Evolutionary conservation across 208 protist genomes (phyloP), one percentile per base, ranked within the genome.

Genomic region (Acanthamoeba lugdunensis): DNA sequence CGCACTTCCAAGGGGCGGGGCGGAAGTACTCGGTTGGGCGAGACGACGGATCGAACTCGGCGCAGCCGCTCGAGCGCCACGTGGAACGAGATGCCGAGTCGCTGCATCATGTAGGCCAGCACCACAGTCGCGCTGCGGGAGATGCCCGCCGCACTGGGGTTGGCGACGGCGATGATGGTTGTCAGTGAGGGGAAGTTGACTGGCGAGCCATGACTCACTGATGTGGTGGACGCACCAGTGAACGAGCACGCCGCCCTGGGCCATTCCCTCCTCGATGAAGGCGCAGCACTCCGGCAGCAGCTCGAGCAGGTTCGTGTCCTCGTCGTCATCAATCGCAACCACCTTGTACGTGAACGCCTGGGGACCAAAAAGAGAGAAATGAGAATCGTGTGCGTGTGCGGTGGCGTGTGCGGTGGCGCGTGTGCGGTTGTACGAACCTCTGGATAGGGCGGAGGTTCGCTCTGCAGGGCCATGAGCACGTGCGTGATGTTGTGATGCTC

Each of bases 231-330:
- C 65, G 30, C 18, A 81, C 73, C 73, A 81, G 73, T 81, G 73
- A 11, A 81, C 73, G 4, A 81, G 73, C 37, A 81, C 73, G 73
- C 73, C 73, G 45, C 73, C 73, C 37, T 81, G 8, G 73, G 73
- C 73, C 73, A 81, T 81, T 23, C 73, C 73, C 37, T 81, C 73
- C 73, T 81, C 37, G 45, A 81, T 81, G 73, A 81, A 81, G 33
- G 73, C 73, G 37, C 73, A 81, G 21, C 73, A 81, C 21, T 41
- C n/a, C 16, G 73, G 73, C 37, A 81, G 21, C 13, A 81, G 37
- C 16, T 81, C 73, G 16, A 81, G 73, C 73, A 81, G 73, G 23
- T 81, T 50, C 37, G 73, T 54, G 73, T 16, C 9, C 73, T 81
- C 73, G 73, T 81, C 73, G 73, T 81, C 73, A 50, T 52, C 45